Conservation (phyloP, 306 rosid genomes). For the Inga laurina region DNA sequence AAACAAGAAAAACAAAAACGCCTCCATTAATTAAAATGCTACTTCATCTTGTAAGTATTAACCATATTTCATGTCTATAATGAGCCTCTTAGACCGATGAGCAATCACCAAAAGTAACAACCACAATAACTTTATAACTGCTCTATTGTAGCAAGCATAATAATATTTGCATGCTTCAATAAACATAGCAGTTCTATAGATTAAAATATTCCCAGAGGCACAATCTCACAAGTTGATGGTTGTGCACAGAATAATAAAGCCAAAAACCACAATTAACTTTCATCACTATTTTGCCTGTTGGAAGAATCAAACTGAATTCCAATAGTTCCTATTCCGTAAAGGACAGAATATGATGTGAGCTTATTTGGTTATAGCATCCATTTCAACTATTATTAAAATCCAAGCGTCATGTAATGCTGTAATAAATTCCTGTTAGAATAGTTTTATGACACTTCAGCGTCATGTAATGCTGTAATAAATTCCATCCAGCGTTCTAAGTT, state of each 20-base stretch:
- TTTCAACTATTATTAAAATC: neutral
- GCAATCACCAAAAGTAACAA: neutral
- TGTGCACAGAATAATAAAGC: neutral
- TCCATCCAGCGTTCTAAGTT: conserved; percentile 13
- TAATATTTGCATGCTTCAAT: no score
- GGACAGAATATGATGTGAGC: neutral
- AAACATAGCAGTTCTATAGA: neutral
- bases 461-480: conserved; percentile 18
- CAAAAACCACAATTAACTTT: neutral
- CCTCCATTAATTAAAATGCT: neutral
- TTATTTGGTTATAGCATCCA: neutral
- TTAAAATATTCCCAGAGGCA: conserved; percentile 6
- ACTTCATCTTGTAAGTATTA: neutral
- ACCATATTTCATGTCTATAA: neutral
- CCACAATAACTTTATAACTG: no score
- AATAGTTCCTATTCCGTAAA: conserved; percentile 21
- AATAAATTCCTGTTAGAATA: conserved; percentile 22
- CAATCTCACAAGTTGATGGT: conserved; percentile 5
- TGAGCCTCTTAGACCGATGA: neutral
- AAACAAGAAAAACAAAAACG: neutral
- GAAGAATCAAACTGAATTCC: conserved; percentile 10
- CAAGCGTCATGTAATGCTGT: conserved; percentile 3
- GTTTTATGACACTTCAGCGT: conserved; percentile 12
- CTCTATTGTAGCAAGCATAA: no score
- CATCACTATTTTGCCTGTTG: neutral